These are phyloP conservation scores for Solanum peruvianum DNA, from an alignment of 257 asterid genomes.

Conservation along the genomic window DNA sequence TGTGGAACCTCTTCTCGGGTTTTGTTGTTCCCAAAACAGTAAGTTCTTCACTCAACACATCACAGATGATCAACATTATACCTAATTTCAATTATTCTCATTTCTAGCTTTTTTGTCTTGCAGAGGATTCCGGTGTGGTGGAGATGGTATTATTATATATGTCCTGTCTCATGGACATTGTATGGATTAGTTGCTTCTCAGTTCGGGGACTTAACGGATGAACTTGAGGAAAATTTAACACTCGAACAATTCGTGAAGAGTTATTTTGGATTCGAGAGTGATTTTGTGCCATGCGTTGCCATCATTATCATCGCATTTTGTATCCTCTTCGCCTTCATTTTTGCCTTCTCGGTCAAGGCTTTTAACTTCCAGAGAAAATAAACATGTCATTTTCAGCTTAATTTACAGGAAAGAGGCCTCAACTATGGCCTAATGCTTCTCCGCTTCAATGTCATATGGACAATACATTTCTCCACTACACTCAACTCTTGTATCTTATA, in stretches of 20 bases:
- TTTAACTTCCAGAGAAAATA: background rate
- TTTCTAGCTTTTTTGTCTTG: background rate
- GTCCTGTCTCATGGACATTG: background rate
- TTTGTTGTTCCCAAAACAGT: background rate
- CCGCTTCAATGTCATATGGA: background rate
- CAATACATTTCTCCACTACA: background rate
- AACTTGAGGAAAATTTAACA: background rate
- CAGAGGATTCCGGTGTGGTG: background rate
- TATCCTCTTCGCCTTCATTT: background rate
- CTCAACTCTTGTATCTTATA: background rate
- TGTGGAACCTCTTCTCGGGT: constrained; percentile 3
- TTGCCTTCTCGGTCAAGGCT: background rate
- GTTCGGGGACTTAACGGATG: background rate
- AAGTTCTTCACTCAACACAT: background rate
- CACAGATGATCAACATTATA: background rate
- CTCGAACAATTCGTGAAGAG: background rate
- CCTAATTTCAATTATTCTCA: background rate
- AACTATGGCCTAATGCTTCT: background rate
- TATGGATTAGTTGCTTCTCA: background rate
- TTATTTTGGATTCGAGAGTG: background rate
- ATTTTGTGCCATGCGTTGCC: background rate
- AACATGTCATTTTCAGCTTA: background rate
- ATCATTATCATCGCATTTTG: background rate
- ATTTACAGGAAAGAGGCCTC: background rate
- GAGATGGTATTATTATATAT: background rate